A percentile compares a stretch with the other conserved stretches of the same genome.
phyloP scores from a whole-genome alignment of 2,329 filamentous ascomycete genomes.

The Phialophora tarda region DNA sequence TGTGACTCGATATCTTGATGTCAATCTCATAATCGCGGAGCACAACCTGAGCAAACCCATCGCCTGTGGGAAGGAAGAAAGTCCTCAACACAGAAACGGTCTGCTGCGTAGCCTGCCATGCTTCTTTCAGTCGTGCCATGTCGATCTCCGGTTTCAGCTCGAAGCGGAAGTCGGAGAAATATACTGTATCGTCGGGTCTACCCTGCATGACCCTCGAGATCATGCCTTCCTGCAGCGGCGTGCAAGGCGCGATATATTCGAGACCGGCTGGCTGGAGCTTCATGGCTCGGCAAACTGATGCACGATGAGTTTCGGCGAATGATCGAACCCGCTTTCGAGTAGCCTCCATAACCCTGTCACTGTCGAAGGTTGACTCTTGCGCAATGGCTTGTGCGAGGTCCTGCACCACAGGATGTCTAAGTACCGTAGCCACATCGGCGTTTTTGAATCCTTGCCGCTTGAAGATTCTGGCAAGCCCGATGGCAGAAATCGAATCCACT shows the following conservation, averaged over 20 bases:
- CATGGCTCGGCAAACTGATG: constrained; percentile 60
- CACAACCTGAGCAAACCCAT: constrained; percentile 78
- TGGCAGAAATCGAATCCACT: constrained; percentile 83
- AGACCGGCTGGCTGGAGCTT: constrained; percentile 60
- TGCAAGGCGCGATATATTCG: constrained; percentile 80
- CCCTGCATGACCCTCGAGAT: constrained; percentile 71
- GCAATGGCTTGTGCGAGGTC: constrained; percentile 48
- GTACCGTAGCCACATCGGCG: constrained; percentile 69
- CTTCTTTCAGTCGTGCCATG: constrained; percentile 55
- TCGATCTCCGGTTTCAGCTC: constrained; percentile 56
- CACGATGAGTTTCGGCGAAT: constrained; percentile 66
- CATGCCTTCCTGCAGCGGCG: constrained; percentile 84
- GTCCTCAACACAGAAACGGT: constrained; percentile 72
- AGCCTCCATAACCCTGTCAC: constrained; percentile 46
- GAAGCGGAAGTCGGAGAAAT: constrained; percentile 78
- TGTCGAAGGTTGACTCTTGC: constrained; percentile 2
- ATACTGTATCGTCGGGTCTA: constrained; percentile 59
- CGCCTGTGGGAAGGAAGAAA: constrained; percentile 71
- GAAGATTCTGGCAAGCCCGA: constrained; percentile 70
- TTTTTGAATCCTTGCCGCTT: constrained; percentile 65
- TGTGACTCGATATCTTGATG: constrained; percentile 48
- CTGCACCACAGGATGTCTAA: constrained; percentile 64
- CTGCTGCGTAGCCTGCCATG: constrained; percentile 63
- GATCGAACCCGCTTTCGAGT: constrained; percentile 67
- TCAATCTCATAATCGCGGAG: constrained; percentile 14